Conservation (phyloP, 371 early-diverging fungal genomes). For the Smittium mucronatum region DNA sequence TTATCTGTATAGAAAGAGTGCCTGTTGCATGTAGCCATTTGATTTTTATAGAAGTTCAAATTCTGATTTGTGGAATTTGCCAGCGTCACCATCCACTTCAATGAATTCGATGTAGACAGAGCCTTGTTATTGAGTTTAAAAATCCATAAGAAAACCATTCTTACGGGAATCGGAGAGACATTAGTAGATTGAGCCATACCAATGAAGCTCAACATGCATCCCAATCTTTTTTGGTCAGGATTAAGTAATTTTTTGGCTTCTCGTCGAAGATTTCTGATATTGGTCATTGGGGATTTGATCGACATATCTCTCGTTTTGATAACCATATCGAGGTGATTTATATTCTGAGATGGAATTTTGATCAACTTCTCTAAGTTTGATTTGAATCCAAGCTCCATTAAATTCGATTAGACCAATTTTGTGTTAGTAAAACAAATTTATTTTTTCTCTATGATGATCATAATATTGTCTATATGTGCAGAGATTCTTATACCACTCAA, state of each 20-base stretch:
- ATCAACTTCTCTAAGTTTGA: conserved; percentile 23
- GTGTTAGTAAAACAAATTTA: conserved; percentile 12
- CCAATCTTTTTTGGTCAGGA: not conserved
- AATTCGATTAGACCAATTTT: conserved; percentile 18
- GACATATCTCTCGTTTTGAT: conserved; percentile 21
- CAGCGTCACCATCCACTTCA: not conserved
- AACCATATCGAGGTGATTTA: conserved; percentile 28
- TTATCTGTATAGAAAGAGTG: not conserved
- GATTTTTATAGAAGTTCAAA: not conserved
- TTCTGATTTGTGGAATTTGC: not conserved
- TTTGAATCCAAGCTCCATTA: conserved; percentile 23
- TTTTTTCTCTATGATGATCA: conserved; percentile 15
- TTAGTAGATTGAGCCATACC: conserved; percentile 9
- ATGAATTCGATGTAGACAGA: not conserved
- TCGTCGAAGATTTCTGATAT: not conserved
- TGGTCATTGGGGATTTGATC: not conserved
- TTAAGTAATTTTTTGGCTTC: not conserved
- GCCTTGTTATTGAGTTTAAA: not conserved
- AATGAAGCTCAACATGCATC: conserved; percentile 12
- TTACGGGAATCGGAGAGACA: not conserved
- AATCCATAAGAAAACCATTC: not conserved
- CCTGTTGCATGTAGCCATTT: not conserved
- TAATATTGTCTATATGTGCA: conserved; percentile 32
- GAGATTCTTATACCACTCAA: conserved; percentile 24
- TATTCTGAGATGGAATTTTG: conserved; percentile 25